A percentile compares a stretch with the other conserved stretches of the same genome.
Conservation (phyloP, 345 rosid species). For the Arabidopsis suecica region DNA sequence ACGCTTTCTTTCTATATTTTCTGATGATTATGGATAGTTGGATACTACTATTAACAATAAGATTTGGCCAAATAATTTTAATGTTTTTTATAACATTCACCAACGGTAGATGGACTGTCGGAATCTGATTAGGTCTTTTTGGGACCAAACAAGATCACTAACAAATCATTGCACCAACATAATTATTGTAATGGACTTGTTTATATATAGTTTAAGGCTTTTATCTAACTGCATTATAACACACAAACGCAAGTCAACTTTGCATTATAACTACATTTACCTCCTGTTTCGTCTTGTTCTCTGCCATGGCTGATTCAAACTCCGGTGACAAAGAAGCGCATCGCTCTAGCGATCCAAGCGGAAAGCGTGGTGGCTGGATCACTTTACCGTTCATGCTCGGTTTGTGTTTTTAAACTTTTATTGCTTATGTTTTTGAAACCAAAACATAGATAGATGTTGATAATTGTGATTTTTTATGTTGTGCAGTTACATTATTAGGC, state of each 20-base stretch:
- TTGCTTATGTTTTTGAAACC: neutral
- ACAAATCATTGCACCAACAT: neutral
- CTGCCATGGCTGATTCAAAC: conserved; percentile 32
- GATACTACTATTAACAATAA: neutral
- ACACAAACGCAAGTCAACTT: conserved; percentile 4
- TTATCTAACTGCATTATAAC: conserved; percentile 7
- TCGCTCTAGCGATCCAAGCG: neutral
- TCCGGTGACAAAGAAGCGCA: conserved; percentile 34
- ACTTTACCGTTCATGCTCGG: conserved; percentile 61
- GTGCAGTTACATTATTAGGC: conserved; percentile 50
- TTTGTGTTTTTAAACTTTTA: neutral
- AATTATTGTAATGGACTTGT: neutral
- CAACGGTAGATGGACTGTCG: conserved; percentile 19
- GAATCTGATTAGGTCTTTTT: neutral
- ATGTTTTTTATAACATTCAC: neutral
- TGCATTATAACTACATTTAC: too few relatives aligned
- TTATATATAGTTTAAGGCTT: conserved; percentile 11
- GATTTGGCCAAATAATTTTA: neutral
- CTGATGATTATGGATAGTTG: neutral
- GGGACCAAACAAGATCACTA: neutral
- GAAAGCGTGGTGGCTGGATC: conserved; percentile 54
- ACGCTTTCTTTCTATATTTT: neutral
- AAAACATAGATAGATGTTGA: conserved; percentile 3
- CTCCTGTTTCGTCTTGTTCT: conserved; percentile 12
- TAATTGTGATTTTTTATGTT: neutral